Evolutionary conservation across 495 filamentous ascomycete genomes (phyloP).

Genomic region (Tuber melanosporum): DNA sequence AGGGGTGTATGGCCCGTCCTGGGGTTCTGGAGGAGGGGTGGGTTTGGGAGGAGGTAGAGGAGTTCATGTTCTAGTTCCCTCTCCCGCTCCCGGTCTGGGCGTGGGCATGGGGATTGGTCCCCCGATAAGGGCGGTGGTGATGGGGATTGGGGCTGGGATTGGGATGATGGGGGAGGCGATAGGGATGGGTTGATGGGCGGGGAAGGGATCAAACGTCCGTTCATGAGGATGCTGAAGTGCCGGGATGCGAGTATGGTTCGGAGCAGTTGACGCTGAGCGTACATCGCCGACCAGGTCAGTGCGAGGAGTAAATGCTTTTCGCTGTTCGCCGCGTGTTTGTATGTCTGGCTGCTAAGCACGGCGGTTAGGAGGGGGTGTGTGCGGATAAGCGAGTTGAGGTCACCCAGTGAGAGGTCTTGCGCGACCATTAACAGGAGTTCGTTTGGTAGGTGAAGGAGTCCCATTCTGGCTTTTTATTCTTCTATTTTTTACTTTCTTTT

Average conservation of each 20-base stretch:
- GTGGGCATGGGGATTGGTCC: neutral
- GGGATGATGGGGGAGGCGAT: neutral
- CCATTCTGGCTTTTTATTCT: neutral
- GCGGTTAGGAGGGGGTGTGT: conserved; percentile 4
- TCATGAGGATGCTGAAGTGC: neutral
- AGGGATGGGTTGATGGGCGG: neutral
- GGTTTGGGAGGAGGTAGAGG: neutral
- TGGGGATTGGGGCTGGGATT: neutral
- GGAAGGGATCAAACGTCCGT: neutral
- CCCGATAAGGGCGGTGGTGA: neutral
- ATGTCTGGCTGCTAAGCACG: conserved; percentile 3
- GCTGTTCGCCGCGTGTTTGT: neutral
- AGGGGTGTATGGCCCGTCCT: neutral
- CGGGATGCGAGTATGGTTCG: neutral
- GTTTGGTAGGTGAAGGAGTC: conserved; percentile 2
- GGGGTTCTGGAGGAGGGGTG: neutral
- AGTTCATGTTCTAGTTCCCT: neutral
- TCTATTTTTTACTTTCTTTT: neutral
- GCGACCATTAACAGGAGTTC: conserved; percentile 2
- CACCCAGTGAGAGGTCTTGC: conserved; percentile 5
- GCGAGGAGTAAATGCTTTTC: conserved; percentile 1
- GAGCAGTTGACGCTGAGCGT: neutral
- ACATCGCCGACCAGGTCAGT: conserved; percentile 2
- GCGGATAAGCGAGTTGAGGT: conserved; percentile 3
- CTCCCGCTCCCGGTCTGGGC: neutral